phyloP scores from a whole-genome alignment of 441 rosid genomes.

The Kokia cookei region DNA sequence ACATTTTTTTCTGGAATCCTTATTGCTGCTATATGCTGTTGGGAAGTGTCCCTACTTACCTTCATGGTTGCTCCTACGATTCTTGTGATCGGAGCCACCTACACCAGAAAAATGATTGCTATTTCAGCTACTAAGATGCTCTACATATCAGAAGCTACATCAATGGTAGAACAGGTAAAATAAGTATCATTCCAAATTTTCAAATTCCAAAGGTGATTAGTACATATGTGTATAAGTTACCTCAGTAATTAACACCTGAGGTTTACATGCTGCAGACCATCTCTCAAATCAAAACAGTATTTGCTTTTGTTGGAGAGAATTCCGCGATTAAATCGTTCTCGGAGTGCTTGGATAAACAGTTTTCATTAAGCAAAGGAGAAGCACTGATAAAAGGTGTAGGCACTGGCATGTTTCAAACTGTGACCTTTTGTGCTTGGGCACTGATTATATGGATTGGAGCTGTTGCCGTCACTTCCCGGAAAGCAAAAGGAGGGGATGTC shows the following conservation, averaged over 20 bases:
- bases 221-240: neutral
- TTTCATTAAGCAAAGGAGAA: slow-evolving; percentile 40
- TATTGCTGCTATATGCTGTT: slow-evolving; percentile 48
- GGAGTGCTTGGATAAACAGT: slow-evolving; percentile 39
- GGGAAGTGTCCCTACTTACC: slow-evolving; percentile 52
- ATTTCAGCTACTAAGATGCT: slow-evolving; percentile 39
- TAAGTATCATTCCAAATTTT: neutral
- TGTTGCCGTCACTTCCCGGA: slow-evolving; percentile 27
- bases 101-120: slow-evolving; percentile 49
- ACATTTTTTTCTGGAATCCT: slow-evolving; percentile 49
- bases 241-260: neutral
- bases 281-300: slow-evolving; percentile 60
- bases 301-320: slow-evolving; percentile 60
- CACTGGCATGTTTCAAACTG: slow-evolving; percentile 55
- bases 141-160: slow-evolving; percentile 46
- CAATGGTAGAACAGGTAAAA: slow-evolving; percentile 51
- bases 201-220: neutral
- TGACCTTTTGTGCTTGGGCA: slow-evolving; percentile 59
- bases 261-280: slow-evolving; percentile 26
- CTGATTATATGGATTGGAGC: slow-evolving; percentile 61
- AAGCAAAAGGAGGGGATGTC: slow-evolving; percentile 51
- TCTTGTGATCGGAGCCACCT: slow-evolving; percentile 51
- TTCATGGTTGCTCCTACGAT: slow-evolving; percentile 48
- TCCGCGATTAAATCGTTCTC: slow-evolving; percentile 38
- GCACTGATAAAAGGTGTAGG: slow-evolving; percentile 66